Percentiles rank a stretch among this genome's conserved stretches.
phyloP scores from a whole-genome alignment of 148 eudicot species.

The Suaeda aralocaspica region DNA sequence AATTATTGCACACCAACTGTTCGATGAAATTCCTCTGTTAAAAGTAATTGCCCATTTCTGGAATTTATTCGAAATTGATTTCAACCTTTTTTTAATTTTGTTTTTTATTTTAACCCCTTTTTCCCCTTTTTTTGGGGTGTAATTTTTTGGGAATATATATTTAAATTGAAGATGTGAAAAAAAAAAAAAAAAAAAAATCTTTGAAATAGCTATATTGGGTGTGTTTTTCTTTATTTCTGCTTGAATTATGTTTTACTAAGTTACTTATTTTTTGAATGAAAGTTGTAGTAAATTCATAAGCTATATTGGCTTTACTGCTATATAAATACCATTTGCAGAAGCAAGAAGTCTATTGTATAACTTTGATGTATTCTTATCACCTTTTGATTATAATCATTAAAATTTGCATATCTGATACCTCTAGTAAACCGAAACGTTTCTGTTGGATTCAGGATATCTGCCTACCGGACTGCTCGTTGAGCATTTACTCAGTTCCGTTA shows the following conservation, averaged over 20 bases:
- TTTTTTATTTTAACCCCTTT: not conserved
- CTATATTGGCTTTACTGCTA: not conserved
- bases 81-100: not conserved
- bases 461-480: slow-evolving; percentile 6
- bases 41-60: slow-evolving; percentile 6
- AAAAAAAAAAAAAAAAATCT: no score
- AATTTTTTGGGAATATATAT: not conserved
- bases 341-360: not conserved
- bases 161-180: no score
- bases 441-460: not conserved
- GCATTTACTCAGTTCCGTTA: not conserved
- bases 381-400: no score
- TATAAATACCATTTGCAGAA: no score
- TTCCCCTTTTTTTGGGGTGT: not conserved
- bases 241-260: not conserved
- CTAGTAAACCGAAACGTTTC: not conserved
- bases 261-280: not conserved
- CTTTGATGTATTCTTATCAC: no score
- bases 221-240: slow-evolving; percentile 1
- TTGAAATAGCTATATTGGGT: not conserved
- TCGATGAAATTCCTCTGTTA: slow-evolving; percentile 21
- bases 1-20: slow-evolving; percentile 12
- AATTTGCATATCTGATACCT: not conserved
- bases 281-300: not conserved
- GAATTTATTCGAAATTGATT: slow-evolving; percentile 11